These are phyloP conservation scores for Leucogyrophana mollusca DNA, from an alignment of 768 basidiomycete genomes.

Conservation along the genomic window DNA sequence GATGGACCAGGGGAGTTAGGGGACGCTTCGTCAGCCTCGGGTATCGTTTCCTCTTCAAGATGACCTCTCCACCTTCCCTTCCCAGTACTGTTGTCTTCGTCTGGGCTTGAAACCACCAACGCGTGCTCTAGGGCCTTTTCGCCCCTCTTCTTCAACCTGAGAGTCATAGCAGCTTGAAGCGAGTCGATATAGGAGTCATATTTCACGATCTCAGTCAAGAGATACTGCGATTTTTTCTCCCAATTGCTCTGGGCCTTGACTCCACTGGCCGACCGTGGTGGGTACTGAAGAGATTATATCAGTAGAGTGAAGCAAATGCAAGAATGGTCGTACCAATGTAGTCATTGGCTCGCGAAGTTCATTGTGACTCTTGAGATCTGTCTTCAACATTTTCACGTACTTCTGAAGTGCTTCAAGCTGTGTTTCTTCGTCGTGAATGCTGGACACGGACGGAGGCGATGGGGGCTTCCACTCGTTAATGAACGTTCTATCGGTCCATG, in stretches of 20 bases:
- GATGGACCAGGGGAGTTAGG: slow-evolving; percentile 20
- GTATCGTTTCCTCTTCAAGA: slow-evolving; percentile 43
- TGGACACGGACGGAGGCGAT: slow-evolving; percentile 77
- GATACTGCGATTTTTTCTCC: slow-evolving; percentile 87
- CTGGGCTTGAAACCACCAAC: slow-evolving; percentile 34
- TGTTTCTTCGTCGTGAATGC: slow-evolving; percentile 86
- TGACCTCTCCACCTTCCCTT: slow-evolving; percentile 40
- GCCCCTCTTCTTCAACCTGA: slow-evolving; percentile 86
- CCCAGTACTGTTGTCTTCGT: slow-evolving; percentile 26
- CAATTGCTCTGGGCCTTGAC: slow-evolving; percentile 84
- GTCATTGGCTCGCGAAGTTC: slow-evolving; percentile 82
- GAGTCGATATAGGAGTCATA: slow-evolving; percentile 95
- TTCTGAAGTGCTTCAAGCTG: slow-evolving; percentile 88
- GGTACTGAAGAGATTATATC: slow-evolving; percentile 56
- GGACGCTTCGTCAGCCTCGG: slow-evolving; percentile 44
- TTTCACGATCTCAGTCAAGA: slow-evolving; percentile 91
- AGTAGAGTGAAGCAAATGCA: slow-evolving; percentile 6
- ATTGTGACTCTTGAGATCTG: slow-evolving; percentile 81
- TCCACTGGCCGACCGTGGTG: slow-evolving; percentile 69
- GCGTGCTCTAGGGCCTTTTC: slow-evolving; percentile 77
- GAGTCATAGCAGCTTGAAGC: slow-evolving; percentile 75
- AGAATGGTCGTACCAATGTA: slow-evolving; percentile 53
- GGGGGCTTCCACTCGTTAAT: slow-evolving; percentile 97
- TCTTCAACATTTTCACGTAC: slow-evolving; percentile 73
- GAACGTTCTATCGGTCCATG: slow-evolving; percentile 70